Base-by-base conservation (phyloP, 2,329 filamentous ascomycete species). In the Fusarium sp. region DNA sequence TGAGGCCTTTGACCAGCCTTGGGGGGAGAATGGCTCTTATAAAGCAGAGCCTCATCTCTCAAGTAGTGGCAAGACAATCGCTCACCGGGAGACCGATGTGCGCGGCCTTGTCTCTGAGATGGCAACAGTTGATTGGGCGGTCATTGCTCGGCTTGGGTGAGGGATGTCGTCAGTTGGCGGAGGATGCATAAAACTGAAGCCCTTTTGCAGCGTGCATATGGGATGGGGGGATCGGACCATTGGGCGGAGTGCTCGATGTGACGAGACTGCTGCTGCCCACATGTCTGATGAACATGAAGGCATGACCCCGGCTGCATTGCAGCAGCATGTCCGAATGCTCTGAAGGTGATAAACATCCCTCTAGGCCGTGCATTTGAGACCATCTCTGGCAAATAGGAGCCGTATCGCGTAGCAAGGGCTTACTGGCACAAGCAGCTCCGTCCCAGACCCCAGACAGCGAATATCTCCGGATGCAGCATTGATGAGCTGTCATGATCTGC, bases 401-500 rank as follows among this genome's bases (percentile, higher is more conserved):
- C 12, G 29, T 42, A 35, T 46, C 44, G 58, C 33, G 64, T 53
- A 63, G 62, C 46, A 42, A 60, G 22, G 67, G 62, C 53, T 56
- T 64, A 64, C 73, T 58, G 57, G 61, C 53, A 73, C 61, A 38
- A 61, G 38, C 65, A 60, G 63, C 64, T 40, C 62, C 51, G 67
- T 58, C 53, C 62, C 33, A 66, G 64, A 67, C 58, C 66, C 65
- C 38, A 70, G 51, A 78, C 69, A 60, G 67, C 63, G 59, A 66
- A 36, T 20, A 59, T 38, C 62, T 61, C 27, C 61, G 61, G 69
- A 75, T 78, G 72, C 73, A 71, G 64, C 49, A 64, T 46, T 75
- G 75, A 62, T 77, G 76, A 66, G 75, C 70, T 78, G 76, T 75
- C 70, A 71, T 68, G 68, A 72, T 72, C 69, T 62, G 53, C 72